A percentile compares a stretch with the other conserved stretches of the same genome.
These are phyloP conservation scores for Hexamita inflata DNA, from an alignment of 208 protist species.

Conservation along the genomic window DNA sequence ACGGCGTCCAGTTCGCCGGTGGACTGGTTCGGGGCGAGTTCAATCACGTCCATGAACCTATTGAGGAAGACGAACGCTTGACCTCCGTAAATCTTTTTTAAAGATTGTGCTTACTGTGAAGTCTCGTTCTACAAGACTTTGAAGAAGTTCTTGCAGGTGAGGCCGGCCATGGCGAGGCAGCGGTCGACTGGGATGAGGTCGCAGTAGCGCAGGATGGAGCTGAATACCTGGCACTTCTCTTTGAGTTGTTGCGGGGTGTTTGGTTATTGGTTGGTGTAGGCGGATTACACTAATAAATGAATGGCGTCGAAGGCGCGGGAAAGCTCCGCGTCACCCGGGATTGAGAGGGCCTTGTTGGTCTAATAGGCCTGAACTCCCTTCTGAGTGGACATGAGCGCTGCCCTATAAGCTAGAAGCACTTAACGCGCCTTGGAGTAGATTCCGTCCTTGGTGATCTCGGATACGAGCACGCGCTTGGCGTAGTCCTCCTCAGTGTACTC, in stretches of 20 bases:
- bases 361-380: background rate
- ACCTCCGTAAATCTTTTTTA: background rate
- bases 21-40: background rate
- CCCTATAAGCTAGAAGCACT: background rate
- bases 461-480: background rate
- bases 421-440: background rate
- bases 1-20: background rate
- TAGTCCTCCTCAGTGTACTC: slow-evolving; percentile 10
- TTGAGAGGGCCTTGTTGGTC: background rate
- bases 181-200: slow-evolving; percentile 14
- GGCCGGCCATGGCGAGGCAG: slow-evolving; percentile 1
- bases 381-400: background rate
- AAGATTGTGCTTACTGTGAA: background rate
- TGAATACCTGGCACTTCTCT: background rate
- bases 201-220: slow-evolving; percentile 7
- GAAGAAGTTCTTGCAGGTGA: slow-evolving; percentile 6
- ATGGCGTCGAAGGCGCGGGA: background rate
- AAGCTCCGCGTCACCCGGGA: slow-evolving; percentile 24
- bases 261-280: background rate
- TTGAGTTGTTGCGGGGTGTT: background rate
- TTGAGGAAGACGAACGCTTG: slow-evolving; percentile 19
- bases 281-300: background rate
- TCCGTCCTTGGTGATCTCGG: background rate
- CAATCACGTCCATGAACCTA: background rate
- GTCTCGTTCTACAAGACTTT: background rate